Base-by-base conservation (phyloP, 176 grass and related monocot genomes). In the Musa troglodytarum region DNA sequence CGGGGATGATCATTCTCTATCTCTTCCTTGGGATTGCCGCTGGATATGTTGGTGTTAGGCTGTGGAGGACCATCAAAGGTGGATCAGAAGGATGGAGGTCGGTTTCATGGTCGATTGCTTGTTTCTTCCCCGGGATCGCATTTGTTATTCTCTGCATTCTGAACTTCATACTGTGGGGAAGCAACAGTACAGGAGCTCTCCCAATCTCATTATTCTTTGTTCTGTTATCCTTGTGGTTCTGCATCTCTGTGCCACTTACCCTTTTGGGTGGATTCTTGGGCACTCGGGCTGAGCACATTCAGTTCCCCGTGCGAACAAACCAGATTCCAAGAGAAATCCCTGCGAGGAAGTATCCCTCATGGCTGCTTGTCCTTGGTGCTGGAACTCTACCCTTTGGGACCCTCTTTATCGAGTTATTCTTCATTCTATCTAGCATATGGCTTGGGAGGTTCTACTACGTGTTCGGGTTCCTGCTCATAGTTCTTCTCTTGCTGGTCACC, bases 181-280 rank as follows among this genome's bases (percentile, higher is more conserved):
- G 63, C 63, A 65, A 28, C 10, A 65, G 63, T 25, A 29, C 63
- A 13, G 63, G 63, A 15, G 63, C 63, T 14, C 22, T 65, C 20
- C 63, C 63, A 10, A 65, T 65, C 63, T 65, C 63, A 12, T 2
- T 65, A 12, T 65, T 25, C 23, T 65, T 65, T 22, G 25, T 11
- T 65, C 22, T 65, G 25, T 25, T 65, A n/a, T 65, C 63, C 63
- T 65, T 65, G 63, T 65, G 63, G 63, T 65, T 65, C 63, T 65
- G 63, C 63, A 65, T 65, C 63, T 65, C 63, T 1, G 63, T 65
- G n/a, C 63, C 63, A 29, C 10, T 65, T n/a, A 65, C 63, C 25
- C 22, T 65, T n/a, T n/a, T 25, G 11, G 63, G 63, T 29, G 63
- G 63, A 25, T 65, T 65, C 25, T 13, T 65, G 11, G 63, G 63